phyloP scores from a whole-genome alignment of 2,329 filamentous ascomycete genomes.

The Nemania diffusa region DNA sequence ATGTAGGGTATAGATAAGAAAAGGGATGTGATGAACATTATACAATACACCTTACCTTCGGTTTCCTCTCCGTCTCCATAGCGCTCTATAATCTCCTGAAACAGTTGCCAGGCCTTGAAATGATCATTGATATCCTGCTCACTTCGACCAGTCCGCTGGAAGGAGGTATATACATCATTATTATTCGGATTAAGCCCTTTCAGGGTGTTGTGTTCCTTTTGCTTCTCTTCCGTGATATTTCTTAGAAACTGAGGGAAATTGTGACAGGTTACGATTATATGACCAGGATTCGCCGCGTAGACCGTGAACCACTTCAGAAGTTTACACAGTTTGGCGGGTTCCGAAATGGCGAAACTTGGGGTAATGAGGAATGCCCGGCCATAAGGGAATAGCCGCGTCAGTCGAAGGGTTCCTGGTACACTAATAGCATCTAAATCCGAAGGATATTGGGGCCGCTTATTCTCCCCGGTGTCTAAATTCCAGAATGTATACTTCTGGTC shows the following conservation, averaged over 20 bases:
- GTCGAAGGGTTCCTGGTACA: conserved; percentile 49
- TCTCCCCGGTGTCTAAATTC: conserved; percentile 44
- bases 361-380: conserved; percentile 60
- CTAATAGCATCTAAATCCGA: conserved; percentile 40
- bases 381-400: conserved; percentile 57
- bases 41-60: conserved; percentile 39
- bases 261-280: conserved; percentile 51
- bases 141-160: conserved; percentile 34
- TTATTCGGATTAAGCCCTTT: conserved; percentile 32
- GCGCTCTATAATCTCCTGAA: conserved; percentile 45
- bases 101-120: conserved; percentile 39
- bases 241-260: conserved; percentile 52
- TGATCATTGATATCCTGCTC: conserved; percentile 39
- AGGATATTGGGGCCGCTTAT: conserved; percentile 47
- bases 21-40: neutral
- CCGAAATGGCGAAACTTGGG: conserved; percentile 60
- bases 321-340: conserved; percentile 53
- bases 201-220: conserved; percentile 37
- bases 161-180: conserved; percentile 27
- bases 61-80: conserved; percentile 50
- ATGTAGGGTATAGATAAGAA: neutral
- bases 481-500: conserved; percentile 45
- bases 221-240: conserved; percentile 52
- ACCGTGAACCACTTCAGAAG: conserved; percentile 56
- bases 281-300: conserved; percentile 38